phyloP scores from a whole-genome alignment of 208 protist species.

The Jaenimonas drosophilae region DNA sequence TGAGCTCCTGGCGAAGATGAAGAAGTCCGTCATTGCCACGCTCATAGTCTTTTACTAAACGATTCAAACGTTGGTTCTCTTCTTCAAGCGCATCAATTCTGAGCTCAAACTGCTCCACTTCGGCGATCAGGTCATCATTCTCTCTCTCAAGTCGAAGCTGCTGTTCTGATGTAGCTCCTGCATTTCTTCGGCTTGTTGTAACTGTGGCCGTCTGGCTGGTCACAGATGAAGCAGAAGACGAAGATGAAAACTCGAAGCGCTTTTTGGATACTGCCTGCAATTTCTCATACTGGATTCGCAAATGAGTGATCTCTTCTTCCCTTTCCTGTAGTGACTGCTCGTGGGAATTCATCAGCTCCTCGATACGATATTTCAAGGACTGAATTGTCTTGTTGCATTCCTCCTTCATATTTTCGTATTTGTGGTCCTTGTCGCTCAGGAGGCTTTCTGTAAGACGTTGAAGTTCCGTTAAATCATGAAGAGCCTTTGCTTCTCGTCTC shows the following conservation, averaged over 20 bases:
- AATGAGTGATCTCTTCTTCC: constrained; percentile 28
- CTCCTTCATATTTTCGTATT: constrained; percentile 17
- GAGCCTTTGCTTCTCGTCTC: constrained; percentile 51
- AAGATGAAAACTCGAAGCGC: background rate
- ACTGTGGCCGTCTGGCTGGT: background rate
- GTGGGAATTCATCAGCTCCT: constrained; percentile 35
- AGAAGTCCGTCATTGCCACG: constrained; percentile 62
- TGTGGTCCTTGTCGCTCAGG: constrained; percentile 45
- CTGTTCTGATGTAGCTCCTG: constrained; percentile 1
- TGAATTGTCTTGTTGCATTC: constrained; percentile 29
- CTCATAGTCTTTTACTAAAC: constrained; percentile 65
- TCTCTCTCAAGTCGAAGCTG: constrained; percentile 43
- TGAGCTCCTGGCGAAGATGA: constrained; percentile 40
- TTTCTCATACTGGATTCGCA: constrained; percentile 34
- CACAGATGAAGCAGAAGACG: background rate
- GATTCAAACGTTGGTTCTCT: constrained; percentile 45
- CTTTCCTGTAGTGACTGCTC: constrained; percentile 22
- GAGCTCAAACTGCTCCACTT: constrained; percentile 61
- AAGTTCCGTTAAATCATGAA: constrained; percentile 66
- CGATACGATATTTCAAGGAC: no score
- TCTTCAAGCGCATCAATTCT: constrained; percentile 49
- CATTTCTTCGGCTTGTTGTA: no score
- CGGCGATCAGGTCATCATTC: constrained; percentile 54
- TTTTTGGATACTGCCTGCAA: constrained; percentile 10
- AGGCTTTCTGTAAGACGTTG: constrained; percentile 44